A percentile compares a stretch with the other conserved stretches of the same genome.
Conservation (phyloP, 164 flowering plant genomes). For the Aristolochia contorta region DNA sequence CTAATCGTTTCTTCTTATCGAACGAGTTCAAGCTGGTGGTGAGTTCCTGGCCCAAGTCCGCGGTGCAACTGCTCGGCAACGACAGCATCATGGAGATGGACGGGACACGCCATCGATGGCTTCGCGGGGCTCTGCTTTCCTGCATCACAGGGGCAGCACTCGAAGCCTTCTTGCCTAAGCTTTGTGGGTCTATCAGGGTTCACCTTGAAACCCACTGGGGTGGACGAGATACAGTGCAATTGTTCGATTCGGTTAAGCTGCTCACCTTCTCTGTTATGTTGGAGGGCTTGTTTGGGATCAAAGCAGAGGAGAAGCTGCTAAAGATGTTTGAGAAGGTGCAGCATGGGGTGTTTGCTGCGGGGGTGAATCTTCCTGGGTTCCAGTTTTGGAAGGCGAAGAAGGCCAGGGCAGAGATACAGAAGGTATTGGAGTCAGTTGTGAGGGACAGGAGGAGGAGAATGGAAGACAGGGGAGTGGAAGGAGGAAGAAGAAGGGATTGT, state of each 20-base stretch:
- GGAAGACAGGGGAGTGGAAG: conserved; percentile 9
- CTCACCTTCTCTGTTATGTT: conserved; percentile 42
- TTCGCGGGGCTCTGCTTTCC: conserved; percentile 39
- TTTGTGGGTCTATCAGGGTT: conserved; percentile 23
- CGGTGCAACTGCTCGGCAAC: conserved; percentile 65
- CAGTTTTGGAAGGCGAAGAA: conserved; percentile 53
- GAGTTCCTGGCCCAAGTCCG: conserved; percentile 68
- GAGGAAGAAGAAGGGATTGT: conserved; percentile 22
- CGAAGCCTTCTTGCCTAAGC: conserved; percentile 40
- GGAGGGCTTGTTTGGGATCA: conserved; percentile 54
- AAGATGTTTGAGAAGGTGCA: conserved; percentile 46
- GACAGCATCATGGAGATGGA: conserved; percentile 54
- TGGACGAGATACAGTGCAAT: conserved; percentile 22
- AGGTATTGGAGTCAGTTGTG: conserved; percentile 10
- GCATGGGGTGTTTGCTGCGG: conserved; percentile 55
- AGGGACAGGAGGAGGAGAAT: conserved; percentile 35
- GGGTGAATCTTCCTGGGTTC: conserved; percentile 43
- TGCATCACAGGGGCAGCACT: conserved; percentile 30
- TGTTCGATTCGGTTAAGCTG: conserved; percentile 33
- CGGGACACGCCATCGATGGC: conserved; percentile 43
- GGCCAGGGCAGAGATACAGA: conserved; percentile 33
- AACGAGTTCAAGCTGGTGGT: conserved; percentile 75
- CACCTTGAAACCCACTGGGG: conserved; percentile 40
- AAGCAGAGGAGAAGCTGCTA: conserved; percentile 33
- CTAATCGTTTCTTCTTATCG: conserved; percentile 53